Conservation (phyloP, 2,329 filamentous ascomycete genomes). For the Clonostachys byssicola region DNA sequence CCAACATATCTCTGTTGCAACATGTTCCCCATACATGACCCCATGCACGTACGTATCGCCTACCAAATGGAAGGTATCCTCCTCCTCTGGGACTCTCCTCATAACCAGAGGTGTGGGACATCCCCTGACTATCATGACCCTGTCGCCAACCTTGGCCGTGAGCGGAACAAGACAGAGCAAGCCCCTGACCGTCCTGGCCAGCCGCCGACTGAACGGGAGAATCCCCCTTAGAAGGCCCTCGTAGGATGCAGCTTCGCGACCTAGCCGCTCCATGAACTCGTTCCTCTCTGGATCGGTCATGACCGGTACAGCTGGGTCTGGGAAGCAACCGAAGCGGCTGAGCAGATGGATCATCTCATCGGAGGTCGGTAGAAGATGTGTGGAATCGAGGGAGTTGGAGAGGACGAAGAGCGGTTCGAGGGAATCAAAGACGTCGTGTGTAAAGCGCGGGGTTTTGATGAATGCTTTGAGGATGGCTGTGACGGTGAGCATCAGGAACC, state of each 20-base stretch:
- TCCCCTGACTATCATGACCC: slow-evolving; percentile 9
- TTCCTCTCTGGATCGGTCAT: slow-evolving; percentile 5
- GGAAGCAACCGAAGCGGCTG: slow-evolving; percentile 6
- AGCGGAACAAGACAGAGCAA: slow-evolving; percentile 11
- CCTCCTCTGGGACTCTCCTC: slow-evolving; percentile 4
- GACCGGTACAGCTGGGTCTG: slow-evolving; percentile 2
- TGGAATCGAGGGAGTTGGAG: slow-evolving; percentile 10
- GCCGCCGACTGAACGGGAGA: slow-evolving; percentile 7
- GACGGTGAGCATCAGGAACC: slow-evolving; percentile 9
- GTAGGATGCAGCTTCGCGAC: slow-evolving; percentile 6
- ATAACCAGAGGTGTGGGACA: slow-evolving; percentile 10
- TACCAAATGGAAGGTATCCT: slow-evolving; percentile 7
- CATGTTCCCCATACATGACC: slow-evolving; percentile 10
- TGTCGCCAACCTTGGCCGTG: slow-evolving; percentile 7
- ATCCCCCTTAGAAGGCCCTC: slow-evolving; percentile 8
- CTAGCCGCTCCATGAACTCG: neutral
- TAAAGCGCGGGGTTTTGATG: slow-evolving; percentile 2
- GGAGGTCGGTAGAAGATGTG: slow-evolving; percentile 9
- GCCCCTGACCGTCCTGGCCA: slow-evolving; percentile 9
- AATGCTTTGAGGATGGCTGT: slow-evolving; percentile 2
- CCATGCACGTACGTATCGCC: slow-evolving; percentile 9
- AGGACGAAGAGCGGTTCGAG: slow-evolving; percentile 12
- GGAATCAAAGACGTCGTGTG: slow-evolving; percentile 9
- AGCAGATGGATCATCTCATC: slow-evolving; percentile 5
- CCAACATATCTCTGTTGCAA: slow-evolving; percentile 5